Conservation (phyloP, 371 early-diverging fungal species). For the Cokeromyces recurvatus region DNA sequence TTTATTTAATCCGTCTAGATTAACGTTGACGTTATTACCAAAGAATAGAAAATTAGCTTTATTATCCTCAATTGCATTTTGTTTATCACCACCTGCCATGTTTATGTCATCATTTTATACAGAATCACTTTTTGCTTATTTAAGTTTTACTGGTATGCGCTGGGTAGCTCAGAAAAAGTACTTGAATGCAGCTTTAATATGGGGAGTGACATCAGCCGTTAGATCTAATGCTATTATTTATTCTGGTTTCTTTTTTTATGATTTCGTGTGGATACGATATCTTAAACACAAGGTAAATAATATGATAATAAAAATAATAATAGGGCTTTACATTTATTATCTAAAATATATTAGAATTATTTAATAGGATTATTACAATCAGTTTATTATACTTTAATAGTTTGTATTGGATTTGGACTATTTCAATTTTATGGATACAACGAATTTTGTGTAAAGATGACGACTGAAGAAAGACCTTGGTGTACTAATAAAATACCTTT, state of each 20-base stretch:
- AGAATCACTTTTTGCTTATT: constrained; percentile 80
- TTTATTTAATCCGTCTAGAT: too few relatives aligned
- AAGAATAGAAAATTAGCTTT: constrained; percentile 51
- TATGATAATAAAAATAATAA: neutral
- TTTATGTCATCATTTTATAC: constrained; percentile 90
- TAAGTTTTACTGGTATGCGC: constrained; percentile 78
- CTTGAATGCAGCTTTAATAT: constrained; percentile 36
- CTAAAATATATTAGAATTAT: constrained; percentile 1
- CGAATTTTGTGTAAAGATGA: constrained; percentile 70
- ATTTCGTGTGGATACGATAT: constrained; percentile 25
- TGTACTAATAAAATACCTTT: constrained; percentile 59
- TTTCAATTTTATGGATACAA: constrained; percentile 73
- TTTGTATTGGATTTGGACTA: constrained; percentile 52
- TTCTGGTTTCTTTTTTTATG: constrained; percentile 78
- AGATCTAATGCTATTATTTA: constrained; percentile 84
- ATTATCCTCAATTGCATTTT: constrained; percentile 68
- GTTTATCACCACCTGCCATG: constrained; percentile 72
- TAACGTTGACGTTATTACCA: constrained; percentile 47
- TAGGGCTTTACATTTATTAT: neutral
- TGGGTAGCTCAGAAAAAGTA: constrained; percentile 39
- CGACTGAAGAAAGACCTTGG: constrained; percentile 61
- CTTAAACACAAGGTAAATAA: constrained; percentile 8
- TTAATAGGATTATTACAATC: constrained; percentile 29
- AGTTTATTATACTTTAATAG: constrained; percentile 35
- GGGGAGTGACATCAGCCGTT: constrained; percentile 57